Conservation (phyloP, 257 asterid genomes). For the Euphrasia confusa region DNA sequence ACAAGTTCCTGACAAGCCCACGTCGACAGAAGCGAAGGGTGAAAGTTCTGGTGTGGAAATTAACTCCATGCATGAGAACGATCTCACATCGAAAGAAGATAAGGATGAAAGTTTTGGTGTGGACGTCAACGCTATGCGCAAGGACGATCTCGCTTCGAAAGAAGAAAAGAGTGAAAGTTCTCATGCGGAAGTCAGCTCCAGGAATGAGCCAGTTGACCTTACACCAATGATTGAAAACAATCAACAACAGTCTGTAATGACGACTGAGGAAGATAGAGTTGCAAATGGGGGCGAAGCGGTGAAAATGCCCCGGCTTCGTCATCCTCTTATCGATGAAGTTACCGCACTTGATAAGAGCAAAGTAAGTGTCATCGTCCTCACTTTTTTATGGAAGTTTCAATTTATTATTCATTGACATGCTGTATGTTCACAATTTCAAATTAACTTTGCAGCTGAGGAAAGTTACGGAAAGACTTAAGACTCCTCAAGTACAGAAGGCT, state of each 20-base stretch:
- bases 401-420: conserved; percentile 11
- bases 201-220: conserved; percentile 22
- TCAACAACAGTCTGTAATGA: conserved; percentile 20
- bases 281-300: conserved; percentile 31
- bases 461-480: conserved; percentile 52
- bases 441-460: conserved; percentile 67
- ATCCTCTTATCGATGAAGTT: conserved; percentile 68
- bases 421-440: conserved; percentile 25
- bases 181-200: conserved; percentile 27
- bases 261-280: conserved; percentile 42
- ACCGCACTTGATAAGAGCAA: conserved; percentile 77
- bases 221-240: conserved; percentile 28
- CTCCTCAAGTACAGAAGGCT: conserved; percentile 40
- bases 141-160: conserved; percentile 15
- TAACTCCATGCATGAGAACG: neutral
- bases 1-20: conserved; percentile 15
- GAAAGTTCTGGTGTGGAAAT: conserved; percentile 29
- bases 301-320: conserved; percentile 58
- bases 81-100: conserved; percentile 28
- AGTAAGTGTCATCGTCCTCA: conserved; percentile 39
- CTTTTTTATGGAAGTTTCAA: too few relatives aligned
- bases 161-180: conserved; percentile 31
- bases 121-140: conserved; percentile 22
- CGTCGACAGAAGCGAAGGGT: conserved; percentile 30
- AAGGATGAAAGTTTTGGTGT: conserved; percentile 26